A percentile compares a stretch with the other conserved stretches of the same genome.
Conservation (phyloP, 495 filamentous ascomycete species). For the Letharia columbiana region DNA sequence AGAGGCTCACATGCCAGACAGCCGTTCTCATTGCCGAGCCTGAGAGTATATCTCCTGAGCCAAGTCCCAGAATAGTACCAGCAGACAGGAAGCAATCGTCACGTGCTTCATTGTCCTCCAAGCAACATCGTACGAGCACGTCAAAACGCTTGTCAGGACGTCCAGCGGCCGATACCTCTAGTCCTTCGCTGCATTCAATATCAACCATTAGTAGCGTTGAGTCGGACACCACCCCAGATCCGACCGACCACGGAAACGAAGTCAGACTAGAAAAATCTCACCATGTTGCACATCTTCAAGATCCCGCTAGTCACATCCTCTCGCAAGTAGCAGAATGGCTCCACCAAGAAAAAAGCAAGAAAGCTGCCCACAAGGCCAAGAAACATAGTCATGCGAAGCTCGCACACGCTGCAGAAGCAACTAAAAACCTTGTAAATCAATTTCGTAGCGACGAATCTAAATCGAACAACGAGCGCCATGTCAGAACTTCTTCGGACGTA, state of each 20-base stretch:
- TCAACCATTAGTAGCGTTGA: slow-evolving; percentile 15
- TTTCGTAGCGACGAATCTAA: slow-evolving; percentile 25
- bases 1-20: slow-evolving; percentile 7
- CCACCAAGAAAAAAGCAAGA: slow-evolving; percentile 62
- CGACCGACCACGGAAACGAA: slow-evolving; percentile 28
- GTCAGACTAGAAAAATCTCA: not conserved
- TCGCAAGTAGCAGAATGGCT: slow-evolving; percentile 74
- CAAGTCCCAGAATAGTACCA: slow-evolving; percentile 11
- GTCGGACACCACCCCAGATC: slow-evolving; percentile 21
- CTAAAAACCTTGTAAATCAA: slow-evolving; percentile 27
- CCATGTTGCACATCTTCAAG: slow-evolving; percentile 30
- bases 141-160: slow-evolving; percentile 20
- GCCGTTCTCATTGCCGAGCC: slow-evolving; percentile 32
- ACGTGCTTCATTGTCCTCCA: slow-evolving; percentile 22
- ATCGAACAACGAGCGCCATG: slow-evolving; percentile 21
- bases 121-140: slow-evolving; percentile 16
- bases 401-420: slow-evolving; percentile 25
- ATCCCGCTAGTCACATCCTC: slow-evolving; percentile 46
- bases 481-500: slow-evolving; percentile 34
- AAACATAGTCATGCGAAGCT: slow-evolving; percentile 23
- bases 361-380: slow-evolving; percentile 42
- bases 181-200: slow-evolving; percentile 17
- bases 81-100: slow-evolving; percentile 17
- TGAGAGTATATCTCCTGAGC: slow-evolving; percentile 24
- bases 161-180: slow-evolving; percentile 5